Evolutionary conservation across 2,329 filamentous ascomycete species (phyloP).

Genomic region (Penicillium sp.): DNA sequence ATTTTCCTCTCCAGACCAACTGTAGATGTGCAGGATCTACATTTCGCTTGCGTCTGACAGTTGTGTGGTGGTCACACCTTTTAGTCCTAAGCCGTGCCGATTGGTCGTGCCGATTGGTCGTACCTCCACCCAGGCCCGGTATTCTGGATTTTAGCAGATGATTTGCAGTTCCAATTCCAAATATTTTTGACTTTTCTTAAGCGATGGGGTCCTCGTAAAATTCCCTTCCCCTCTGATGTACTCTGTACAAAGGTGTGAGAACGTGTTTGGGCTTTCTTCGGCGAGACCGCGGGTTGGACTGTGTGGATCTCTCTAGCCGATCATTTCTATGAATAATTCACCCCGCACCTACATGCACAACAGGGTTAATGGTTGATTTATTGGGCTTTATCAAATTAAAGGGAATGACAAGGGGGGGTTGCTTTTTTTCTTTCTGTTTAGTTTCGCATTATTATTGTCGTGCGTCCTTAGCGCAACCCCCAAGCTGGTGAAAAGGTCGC

Average conservation of each 20-base stretch:
- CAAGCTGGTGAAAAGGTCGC: neutral
- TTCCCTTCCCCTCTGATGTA: neutral
- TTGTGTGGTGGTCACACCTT: neutral
- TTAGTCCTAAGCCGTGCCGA: neutral
- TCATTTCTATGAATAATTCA: slow-evolving; percentile 4
- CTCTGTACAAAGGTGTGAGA: neutral
- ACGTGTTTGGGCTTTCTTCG: neutral
- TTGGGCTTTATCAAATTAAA: neutral
- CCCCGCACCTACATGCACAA: slow-evolving; percentile 5
- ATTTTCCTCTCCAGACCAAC: neutral
- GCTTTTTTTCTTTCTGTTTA: neutral
- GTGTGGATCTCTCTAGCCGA: slow-evolving; percentile 6
- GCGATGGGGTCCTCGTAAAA: neutral
- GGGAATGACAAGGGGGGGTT: neutral
- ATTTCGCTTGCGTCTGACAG: slow-evolving; percentile 8
- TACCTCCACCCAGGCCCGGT: neutral
- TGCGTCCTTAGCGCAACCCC: neutral
- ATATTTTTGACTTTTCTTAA: slow-evolving; percentile 1
- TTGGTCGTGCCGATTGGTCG: neutral
- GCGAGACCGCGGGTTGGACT: neutral
- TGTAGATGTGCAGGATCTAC: slow-evolving; percentile 8
- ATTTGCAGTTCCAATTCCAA: slow-evolving; percentile 5
- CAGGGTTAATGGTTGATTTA: neutral
- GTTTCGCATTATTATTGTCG: neutral
- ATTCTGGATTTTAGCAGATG: neutral